Base-by-base conservation (phyloP, 2,329 filamentous ascomycete species). In the Fusarium penzigii region DNA sequence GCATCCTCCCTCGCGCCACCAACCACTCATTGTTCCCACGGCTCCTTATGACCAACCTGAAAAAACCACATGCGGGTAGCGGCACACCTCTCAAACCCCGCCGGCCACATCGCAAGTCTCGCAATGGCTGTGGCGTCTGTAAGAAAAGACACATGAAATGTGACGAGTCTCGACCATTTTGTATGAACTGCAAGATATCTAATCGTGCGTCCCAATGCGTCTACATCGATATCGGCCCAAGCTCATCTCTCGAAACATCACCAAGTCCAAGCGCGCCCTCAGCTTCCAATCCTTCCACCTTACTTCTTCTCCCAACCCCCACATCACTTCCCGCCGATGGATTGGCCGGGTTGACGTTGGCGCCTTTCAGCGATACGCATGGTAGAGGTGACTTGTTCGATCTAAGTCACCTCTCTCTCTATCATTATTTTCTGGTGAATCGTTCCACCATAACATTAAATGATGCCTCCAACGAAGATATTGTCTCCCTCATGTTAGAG, bases 91-190 rank as follows among this genome's bases (percentile, higher is more conserved):
- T n/a, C 8, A 17, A 48, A 20, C 36, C 47, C 6, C 59, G 57
- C 11, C 56, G 59, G 12, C 43, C 53, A 29, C 59, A 62, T 36
- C 44, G 49, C 14, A 67, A 67, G 44, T 66, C 64, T n/a, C 53
- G 65, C 14, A 61, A 59, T 34, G 63, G 65, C 5, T 67, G 65
- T 53, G 53, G 49, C 20, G 55, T 58, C 29, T 67, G 65, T 56
- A 67, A 67, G 48, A 44, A 53, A 14, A 63, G 64, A 17, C 65
- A 65, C 32, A 59, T 65, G 32, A 67, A 65, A 48, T 71, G 68
- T 58, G 70, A 72, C 51, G 69, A 71, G 54, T 57, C 48, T 6
- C 58, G 52, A 6, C 69, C 69, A 2, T 43, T 49, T 0, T 72
- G 69, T 48, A 52, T 52, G 39, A 66, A 68, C 38, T 72, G 69